These are phyloP conservation scores for Phytophthora ohioensis DNA, from an alignment of 352 stramenopile genomes.

Conservation along the genomic window DNA sequence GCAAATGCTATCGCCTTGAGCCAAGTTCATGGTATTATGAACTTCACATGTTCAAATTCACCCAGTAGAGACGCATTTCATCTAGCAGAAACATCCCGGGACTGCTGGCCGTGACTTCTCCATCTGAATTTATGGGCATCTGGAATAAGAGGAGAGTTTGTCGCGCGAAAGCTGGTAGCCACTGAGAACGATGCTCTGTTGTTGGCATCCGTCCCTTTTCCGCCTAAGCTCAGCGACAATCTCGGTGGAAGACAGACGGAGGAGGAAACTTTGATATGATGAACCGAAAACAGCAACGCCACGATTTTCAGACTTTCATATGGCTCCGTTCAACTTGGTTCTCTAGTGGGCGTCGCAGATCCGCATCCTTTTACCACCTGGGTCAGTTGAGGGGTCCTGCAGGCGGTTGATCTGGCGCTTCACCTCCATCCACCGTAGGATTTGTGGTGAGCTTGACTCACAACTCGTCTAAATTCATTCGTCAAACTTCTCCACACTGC, in stretches of 20 bases:
- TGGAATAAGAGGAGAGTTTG: conserved; percentile 27
- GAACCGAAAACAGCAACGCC: not conserved
- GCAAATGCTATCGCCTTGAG: conserved; percentile 4
- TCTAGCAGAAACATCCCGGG: not conserved
- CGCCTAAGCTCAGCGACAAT: conserved; percentile 13
- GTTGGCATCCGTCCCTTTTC: not conserved
- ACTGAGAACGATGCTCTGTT: not conserved
- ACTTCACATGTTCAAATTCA: not conserved
- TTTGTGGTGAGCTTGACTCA: conserved; percentile 16
- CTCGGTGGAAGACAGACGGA: conserved; percentile 27
- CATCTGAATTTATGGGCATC: conserved; percentile 26
- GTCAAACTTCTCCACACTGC: conserved; percentile 15
- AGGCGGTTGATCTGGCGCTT: too few relatives aligned
- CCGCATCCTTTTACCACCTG: conserved; percentile 21
- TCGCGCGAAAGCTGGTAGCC: conserved; percentile 12
- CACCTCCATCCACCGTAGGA: not conserved
- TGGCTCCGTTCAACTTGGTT: conserved; percentile 9
- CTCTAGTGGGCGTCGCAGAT: conserved; percentile 17
- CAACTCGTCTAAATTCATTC: conserved; percentile 19
- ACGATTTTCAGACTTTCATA: conserved; percentile 10
- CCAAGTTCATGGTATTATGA: conserved; percentile 5
- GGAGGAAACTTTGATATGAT: too few relatives aligned
- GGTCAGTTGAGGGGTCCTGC: too few relatives aligned
- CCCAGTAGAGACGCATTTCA: conserved; percentile 11
- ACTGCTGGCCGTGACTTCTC: not conserved